Percentiles rank a stretch among this genome's conserved stretches.
These are phyloP conservation scores for Ceratocystis cubensis DNA, from an alignment of 2,329 filamentous ascomycete genomes.

Conservation along the genomic window DNA sequence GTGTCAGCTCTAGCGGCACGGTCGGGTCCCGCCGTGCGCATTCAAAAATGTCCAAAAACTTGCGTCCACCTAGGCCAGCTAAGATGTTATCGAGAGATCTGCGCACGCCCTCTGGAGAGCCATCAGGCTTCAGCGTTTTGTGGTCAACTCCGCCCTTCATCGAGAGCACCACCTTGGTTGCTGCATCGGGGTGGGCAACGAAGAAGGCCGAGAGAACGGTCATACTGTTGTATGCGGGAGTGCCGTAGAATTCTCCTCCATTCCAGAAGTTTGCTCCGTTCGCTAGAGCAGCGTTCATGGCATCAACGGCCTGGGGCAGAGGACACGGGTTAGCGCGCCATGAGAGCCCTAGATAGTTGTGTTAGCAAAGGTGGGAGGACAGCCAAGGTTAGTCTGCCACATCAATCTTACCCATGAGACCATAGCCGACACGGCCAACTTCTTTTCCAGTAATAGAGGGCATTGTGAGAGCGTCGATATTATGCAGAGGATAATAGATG, in stretches of 20 bases:
- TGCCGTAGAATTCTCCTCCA: constrained; percentile 53
- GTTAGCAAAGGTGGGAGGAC: constrained; percentile 4
- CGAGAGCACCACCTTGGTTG: constrained; percentile 46
- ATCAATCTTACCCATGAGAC: constrained; percentile 39
- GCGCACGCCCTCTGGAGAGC: constrained; percentile 42
- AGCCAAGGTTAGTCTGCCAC: not conserved
- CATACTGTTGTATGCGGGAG: constrained; percentile 44
- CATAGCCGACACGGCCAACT: constrained; percentile 40
- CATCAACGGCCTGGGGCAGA: constrained; percentile 39
- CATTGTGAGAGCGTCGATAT: constrained; percentile 22
- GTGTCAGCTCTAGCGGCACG: constrained; percentile 34
- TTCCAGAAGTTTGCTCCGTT: constrained; percentile 44
- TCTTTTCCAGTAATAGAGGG: constrained; percentile 32
- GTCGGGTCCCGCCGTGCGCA: constrained; percentile 44
- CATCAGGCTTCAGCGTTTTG: constrained; percentile 33
- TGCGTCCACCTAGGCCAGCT: constrained; percentile 38
- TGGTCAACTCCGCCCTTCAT: constrained; percentile 46
- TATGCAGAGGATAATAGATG: not conserved
- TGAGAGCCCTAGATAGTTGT: constrained; percentile 30
- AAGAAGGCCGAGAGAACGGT: constrained; percentile 51
- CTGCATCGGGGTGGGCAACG: constrained; percentile 49
- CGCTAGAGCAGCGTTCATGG: constrained; percentile 41
- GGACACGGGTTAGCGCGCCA: constrained; percentile 32
- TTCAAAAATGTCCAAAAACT: constrained; percentile 50
- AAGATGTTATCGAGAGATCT: constrained; percentile 47